Evolutionary conservation across 768 basidiomycete genomes (phyloP).

Genomic region (Infundibulicybe gibba): DNA sequence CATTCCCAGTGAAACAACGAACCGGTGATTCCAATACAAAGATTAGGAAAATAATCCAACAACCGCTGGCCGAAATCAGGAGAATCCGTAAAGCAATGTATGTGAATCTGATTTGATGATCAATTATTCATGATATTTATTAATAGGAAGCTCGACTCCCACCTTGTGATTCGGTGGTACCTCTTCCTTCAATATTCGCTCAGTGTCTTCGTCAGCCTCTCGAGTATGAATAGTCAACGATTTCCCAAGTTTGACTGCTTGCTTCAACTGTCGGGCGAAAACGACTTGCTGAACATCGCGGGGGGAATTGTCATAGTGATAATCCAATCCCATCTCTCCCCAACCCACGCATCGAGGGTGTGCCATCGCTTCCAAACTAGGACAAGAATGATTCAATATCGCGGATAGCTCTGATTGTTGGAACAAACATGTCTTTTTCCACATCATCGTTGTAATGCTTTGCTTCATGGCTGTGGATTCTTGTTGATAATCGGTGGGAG

Average conservation of each 20-base stretch:
- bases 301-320: conserved; percentile 79
- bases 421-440: conserved; percentile 57
- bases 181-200: conserved; percentile 69
- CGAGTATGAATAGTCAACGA: conserved; percentile 85
- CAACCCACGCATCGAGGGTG: conserved; percentile 84
- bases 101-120: conserved; percentile 53
- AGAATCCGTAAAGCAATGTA: conserved; percentile 87
- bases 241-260: conserved; percentile 67
- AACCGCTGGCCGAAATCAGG: conserved; percentile 71
- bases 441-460: conserved; percentile 62
- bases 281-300: conserved; percentile 63
- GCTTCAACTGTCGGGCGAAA: conserved; percentile 63
- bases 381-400: neutral
- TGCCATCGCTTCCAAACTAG: conserved; percentile 67
- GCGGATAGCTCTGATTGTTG: too few species aligned
- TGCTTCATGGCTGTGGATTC: conserved; percentile 58
- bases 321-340: conserved; percentile 89
- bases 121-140: too few species aligned
- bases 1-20: conserved; percentile 2
- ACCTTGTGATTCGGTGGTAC: conserved; percentile 73
- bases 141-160: conserved; percentile 4
- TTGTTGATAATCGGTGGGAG: neutral
- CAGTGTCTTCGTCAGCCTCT: conserved; percentile 82
- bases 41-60: conserved; percentile 74
- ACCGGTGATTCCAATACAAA: conserved; percentile 84